A percentile compares a stretch with the other conserved stretches of the same genome.
Evolutionary conservation across 768 basidiomycete species (phyloP).

Genomic region (Termitomyces sp.): DNA sequence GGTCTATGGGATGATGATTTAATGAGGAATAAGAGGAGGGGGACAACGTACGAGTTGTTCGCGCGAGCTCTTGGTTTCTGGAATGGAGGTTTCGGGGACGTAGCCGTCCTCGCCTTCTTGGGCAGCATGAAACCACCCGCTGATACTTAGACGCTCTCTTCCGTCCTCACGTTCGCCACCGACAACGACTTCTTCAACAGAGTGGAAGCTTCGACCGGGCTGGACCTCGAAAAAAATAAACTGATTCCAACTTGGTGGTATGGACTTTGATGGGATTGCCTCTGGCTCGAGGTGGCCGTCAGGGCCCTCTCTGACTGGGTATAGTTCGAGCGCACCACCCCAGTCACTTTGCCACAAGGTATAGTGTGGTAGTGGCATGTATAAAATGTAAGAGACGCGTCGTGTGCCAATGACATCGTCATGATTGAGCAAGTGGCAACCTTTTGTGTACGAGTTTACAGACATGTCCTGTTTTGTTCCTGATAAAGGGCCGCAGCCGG

Average conservation of each 20-base stretch:
- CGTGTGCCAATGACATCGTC: conserved; percentile 97
- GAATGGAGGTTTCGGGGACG: conserved; percentile 37
- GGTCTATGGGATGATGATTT: conserved; percentile 32
- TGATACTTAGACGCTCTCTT: conserved; percentile 76
- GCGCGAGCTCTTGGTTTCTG: conserved; percentile 69
- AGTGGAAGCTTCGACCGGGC: conserved; percentile 92
- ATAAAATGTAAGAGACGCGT: conserved; percentile 93
- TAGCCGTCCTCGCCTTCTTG: conserved; percentile 91
- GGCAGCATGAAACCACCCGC: conserved; percentile 95
- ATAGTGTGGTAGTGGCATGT: conserved; percentile 78
- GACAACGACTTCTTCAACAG: conserved; percentile 94
- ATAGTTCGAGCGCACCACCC: conserved; percentile 94
- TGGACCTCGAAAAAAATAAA: conserved; percentile 90
- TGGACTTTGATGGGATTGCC: conserved; percentile 53
- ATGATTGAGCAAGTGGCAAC: conserved; percentile 94
- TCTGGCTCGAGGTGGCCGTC: conserved; percentile 69
- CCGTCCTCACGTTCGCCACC: conserved; percentile 64
- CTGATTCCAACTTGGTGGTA: conserved; percentile 85
- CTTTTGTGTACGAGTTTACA: conserved; percentile 84
- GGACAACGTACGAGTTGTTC: conserved; percentile 78
- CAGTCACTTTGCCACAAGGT: conserved; percentile 81
- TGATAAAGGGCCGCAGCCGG: conserved; percentile 88
- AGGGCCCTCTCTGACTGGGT: conserved; percentile 60
- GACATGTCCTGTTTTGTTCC: conserved; percentile 94
- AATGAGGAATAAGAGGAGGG: not conserved